Base-by-base conservation (phyloP, 2,329 filamentous ascomycete species). In the Colletotrichum sojae region DNA sequence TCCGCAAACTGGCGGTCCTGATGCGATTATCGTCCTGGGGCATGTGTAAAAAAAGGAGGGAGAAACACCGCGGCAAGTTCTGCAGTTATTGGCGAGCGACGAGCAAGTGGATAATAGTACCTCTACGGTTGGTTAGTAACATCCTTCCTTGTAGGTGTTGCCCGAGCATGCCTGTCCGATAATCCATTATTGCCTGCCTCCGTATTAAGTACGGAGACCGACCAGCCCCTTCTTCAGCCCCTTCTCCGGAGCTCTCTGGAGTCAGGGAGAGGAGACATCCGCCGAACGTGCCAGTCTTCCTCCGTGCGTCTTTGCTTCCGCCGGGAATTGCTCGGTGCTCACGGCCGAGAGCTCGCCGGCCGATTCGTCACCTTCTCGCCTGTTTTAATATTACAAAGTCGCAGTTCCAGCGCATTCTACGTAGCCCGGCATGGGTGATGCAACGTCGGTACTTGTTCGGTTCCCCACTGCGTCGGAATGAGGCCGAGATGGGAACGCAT, bases 241-340 rank as follows among this genome's bases (percentile, higher is more conserved):
- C 48, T 36, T 36, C 18, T 13, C 36, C 43, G 18, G 60, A 43
- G 15, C 46, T 45, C 46, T 46, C 46, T 43, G 20, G 25, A 63
- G 18, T 18, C 40, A 18, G 16, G 31, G 52, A 59, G 54, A 66
- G 56, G 46, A 60, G 55, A 20, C 60, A 49, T 40, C 55, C n/a
- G 27, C 59, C 22, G 36, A 52, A 22, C 56, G n/a, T 31, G 25
- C 39, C 36, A 54, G 16, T 39, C 49, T 62, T 40, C 25, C 46
- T 49, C 20, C 18, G 18, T 46, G 16, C n/a, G 22, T 2, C 18
- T 51, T 36, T 51, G 36, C 27, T n/a, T 31, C 9, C 49, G 25
- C 62, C 62, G 66, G 66, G 59, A 49, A 56, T 69, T 69, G 18
- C 51, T 69, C 62, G 67, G 67, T 69, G 51, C 49, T 55, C 49